A percentile compares a stretch with the other conserved stretches of the same genome.
Evolutionary conservation across 1,139 yeast genomes (phyloP).

Genomic region (Yamadazyma mexicana): DNA sequence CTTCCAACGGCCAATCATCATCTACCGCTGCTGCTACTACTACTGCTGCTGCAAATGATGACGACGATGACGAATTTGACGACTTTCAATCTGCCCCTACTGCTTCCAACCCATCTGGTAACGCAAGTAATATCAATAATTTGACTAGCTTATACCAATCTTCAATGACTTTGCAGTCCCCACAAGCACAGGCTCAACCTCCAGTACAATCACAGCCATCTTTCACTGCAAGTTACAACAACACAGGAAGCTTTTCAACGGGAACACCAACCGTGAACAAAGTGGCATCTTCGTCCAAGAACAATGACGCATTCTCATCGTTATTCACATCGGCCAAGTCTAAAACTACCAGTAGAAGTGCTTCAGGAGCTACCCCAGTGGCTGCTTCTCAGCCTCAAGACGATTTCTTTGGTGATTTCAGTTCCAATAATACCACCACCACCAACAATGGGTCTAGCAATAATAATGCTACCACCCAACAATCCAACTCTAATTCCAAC

Average conservation of each 20-base stretch:
- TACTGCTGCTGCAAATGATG: conserved; percentile 24
- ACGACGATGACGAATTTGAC: conserved; percentile 87
- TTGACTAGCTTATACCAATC: conserved; percentile 12
- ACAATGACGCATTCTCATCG: conserved; percentile 77
- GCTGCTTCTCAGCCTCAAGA: conserved; percentile 27
- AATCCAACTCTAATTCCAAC: conserved; percentile 11
- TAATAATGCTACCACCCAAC: conserved; percentile 3
- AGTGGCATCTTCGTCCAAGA: conserved; percentile 11
- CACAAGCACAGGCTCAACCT: conserved; percentile 15
- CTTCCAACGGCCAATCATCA: conserved; percentile 19
- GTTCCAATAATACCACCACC: conserved; percentile 13
- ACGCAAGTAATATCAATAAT: conserved; percentile 28
- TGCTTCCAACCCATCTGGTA: conserved; percentile 22
- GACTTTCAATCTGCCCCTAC: conserved; percentile 84
- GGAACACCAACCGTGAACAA: conserved; percentile 36
- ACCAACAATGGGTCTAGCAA: background rate
- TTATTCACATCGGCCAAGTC: conserved; percentile 73
- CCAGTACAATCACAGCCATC: conserved; percentile 14
- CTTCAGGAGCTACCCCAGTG: conserved; percentile 9
- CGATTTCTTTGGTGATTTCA: conserved; percentile 25
- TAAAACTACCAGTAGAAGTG: conserved; percentile 21
- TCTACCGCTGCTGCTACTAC: too few species aligned
- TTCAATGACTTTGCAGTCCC: conserved; percentile 13
- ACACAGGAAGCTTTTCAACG: conserved; percentile 1
- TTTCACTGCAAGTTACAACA: too few species aligned